Evolutionary conservation across 352 stramenopile genomes (phyloP).

Genomic region (Globisporangium uncinulatum): DNA sequence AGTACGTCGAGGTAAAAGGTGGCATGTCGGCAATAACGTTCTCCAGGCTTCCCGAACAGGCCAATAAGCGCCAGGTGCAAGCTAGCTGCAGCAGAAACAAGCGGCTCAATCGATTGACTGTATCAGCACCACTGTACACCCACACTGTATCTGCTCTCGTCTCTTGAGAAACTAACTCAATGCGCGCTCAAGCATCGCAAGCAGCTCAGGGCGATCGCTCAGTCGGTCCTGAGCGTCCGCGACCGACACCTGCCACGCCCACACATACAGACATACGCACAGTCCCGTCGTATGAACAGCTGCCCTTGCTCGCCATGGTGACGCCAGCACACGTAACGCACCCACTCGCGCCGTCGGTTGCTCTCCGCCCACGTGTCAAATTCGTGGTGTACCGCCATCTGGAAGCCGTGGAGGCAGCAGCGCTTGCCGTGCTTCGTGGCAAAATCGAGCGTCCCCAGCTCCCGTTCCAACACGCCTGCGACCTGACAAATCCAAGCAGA

Average conservation of each 20-base stretch:
- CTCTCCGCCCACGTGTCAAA: slow-evolving; percentile 59
- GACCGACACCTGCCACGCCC: slow-evolving; percentile 23
- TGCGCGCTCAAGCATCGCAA: slow-evolving; percentile 26
- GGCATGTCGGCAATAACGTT: too few relatives aligned
- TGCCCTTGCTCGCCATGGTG: too few relatives aligned
- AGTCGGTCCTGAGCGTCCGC: slow-evolving; percentile 22
- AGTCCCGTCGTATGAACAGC: background rate
- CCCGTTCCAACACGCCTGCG: slow-evolving; percentile 25
- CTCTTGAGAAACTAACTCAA: background rate
- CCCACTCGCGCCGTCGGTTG: slow-evolving; percentile 46
- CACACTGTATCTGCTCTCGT: too few relatives aligned
- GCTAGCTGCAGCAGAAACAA: too few relatives aligned
- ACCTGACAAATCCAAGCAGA: slow-evolving; percentile 22
- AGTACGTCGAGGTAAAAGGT: too few relatives aligned
- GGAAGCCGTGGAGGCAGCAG: slow-evolving; percentile 50
- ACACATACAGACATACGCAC: background rate
- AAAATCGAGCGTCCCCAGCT: slow-evolving; percentile 47
- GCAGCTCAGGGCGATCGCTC: slow-evolving; percentile 30
- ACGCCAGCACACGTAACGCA: slow-evolving; percentile 9
- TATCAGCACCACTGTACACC: too few relatives aligned
- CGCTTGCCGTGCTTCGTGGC: slow-evolving; percentile 33
- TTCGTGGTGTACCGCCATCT: slow-evolving; percentile 23
- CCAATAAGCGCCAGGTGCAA: too few relatives aligned
- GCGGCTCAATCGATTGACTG: too few relatives aligned
- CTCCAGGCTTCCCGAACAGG: too few relatives aligned